Conservation (phyloP, 1,284 basidiomycete genomes). For the Pseudozyma hubeiensis region DNA sequence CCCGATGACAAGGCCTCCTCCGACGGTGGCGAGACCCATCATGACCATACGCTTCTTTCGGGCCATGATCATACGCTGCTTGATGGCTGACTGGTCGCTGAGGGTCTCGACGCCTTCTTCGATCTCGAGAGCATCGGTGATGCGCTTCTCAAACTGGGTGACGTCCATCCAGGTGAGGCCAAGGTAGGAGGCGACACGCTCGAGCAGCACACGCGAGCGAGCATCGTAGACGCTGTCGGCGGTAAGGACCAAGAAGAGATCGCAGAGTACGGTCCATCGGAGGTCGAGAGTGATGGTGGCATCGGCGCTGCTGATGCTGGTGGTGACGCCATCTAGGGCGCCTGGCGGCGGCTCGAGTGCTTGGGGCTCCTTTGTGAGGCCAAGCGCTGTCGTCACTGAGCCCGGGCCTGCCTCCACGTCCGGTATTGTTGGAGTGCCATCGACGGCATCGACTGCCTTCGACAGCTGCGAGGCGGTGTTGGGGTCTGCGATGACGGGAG, state of each 20-base stretch:
- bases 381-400: conserved; percentile 43
- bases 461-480: conserved; percentile 62
- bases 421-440: conserved; percentile 7
- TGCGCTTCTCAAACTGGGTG: conserved; percentile 68
- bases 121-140: conserved; percentile 67
- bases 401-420: conserved; percentile 23
- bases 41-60: conserved; percentile 62
- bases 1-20: conserved; percentile 67
- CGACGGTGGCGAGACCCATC: conserved; percentile 68
- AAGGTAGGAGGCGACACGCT: conserved; percentile 61
- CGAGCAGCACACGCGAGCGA: conserved; percentile 65
- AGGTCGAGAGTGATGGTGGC: conserved; percentile 67
- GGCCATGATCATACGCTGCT: conserved; percentile 52
- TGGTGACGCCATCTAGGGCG: conserved; percentile 66
- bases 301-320: conserved; percentile 59
- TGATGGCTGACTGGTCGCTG: conserved; percentile 52
- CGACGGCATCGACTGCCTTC: conserved; percentile 32
- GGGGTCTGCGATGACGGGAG: conserved; percentile 51
- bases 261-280: conserved; percentile 68
- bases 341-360: conserved; percentile 55
- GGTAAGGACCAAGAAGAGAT: conserved; percentile 67
- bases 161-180: conserved; percentile 68
- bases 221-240: conserved; percentile 68
- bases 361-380: conserved; percentile 57
- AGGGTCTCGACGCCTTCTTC: conserved; percentile 65